These are phyloP conservation scores for Filobasidium wieringae DNA, from an alignment of 768 basidiomycete genomes.

Conservation along the genomic window DNA sequence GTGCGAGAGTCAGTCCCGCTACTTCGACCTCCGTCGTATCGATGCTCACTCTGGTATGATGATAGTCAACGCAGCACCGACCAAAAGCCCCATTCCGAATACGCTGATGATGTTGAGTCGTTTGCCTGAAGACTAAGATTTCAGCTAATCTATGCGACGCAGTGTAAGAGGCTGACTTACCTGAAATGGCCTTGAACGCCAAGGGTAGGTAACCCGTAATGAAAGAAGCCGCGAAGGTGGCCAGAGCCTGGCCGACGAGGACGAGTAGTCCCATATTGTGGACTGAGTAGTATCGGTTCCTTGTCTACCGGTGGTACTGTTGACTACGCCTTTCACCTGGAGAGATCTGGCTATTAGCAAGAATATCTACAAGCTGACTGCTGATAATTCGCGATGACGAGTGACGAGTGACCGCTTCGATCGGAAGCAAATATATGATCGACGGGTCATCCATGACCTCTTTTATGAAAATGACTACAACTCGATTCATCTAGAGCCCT, in stretches of 20 bases:
- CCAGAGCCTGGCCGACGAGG: slow-evolving; percentile 34
- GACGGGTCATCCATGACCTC: no score
- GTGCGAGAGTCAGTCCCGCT: slow-evolving; percentile 30
- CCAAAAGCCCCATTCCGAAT: slow-evolving; percentile 68
- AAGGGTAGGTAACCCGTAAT: slow-evolving; percentile 63
- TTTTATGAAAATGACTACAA: no score
- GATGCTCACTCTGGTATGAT: slow-evolving; percentile 82
- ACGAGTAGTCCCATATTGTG: background rate
- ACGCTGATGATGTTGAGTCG: slow-evolving; percentile 47
- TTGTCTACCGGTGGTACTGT: no score
- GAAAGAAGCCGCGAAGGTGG: slow-evolving; percentile 44
- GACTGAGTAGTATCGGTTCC: no score
- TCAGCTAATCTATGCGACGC: background rate
- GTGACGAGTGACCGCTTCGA: no score
- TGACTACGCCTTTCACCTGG: no score
- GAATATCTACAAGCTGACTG: no score
- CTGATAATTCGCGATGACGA: no score
- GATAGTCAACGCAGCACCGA: slow-evolving; percentile 80
- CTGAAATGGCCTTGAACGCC: slow-evolving; percentile 45
- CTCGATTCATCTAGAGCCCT: no score
- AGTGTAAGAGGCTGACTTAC: background rate
- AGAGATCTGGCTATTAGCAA: no score
- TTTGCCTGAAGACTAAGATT: slow-evolving; percentile 35
- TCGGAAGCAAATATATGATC: no score
- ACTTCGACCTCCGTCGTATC: slow-evolving; percentile 43